phyloP scores from a whole-genome alignment of 306 rosid genomes.

The Cyclanthera cordifolia region DNA sequence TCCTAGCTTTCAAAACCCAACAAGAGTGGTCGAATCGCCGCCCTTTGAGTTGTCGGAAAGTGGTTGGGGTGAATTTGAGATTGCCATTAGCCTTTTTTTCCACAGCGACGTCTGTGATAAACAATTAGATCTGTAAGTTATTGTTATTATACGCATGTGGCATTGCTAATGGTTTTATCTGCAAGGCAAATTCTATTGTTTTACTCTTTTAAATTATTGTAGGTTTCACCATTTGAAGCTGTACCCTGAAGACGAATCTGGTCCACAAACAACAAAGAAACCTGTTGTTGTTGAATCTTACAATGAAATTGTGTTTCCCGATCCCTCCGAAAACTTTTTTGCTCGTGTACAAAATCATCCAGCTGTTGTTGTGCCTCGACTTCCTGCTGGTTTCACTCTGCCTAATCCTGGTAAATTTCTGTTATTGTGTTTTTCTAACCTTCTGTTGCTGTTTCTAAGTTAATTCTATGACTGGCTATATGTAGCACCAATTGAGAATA shows the following conservation, averaged over 20 bases:
- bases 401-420: slow-evolving; percentile 53
- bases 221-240: slow-evolving; percentile 92
- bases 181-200: slow-evolving; percentile 10
- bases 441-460: slow-evolving; percentile 2
- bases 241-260: slow-evolving; percentile 93
- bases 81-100: slow-evolving; percentile 62
- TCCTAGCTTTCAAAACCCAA: slow-evolving; percentile 86
- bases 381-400: slow-evolving; percentile 65
- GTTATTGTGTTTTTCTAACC: neutral
- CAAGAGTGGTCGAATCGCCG: slow-evolving; percentile 73
- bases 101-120: slow-evolving; percentile 73
- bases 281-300: slow-evolving; percentile 92
- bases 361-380: slow-evolving; percentile 69
- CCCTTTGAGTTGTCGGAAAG: slow-evolving; percentile 86
- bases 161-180: slow-evolving; percentile 11
- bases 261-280: slow-evolving; percentile 80
- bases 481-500: slow-evolving; percentile 43
- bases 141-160: slow-evolving; percentile 3
- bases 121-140: slow-evolving; percentile 76
- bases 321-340: slow-evolving; percentile 52
- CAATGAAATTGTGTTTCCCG: slow-evolving; percentile 84
- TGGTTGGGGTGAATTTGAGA: slow-evolving; percentile 99
- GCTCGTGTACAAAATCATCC: slow-evolving; percentile 88
- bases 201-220: slow-evolving; percentile 16
- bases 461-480: slow-evolving; percentile 7